Conservation (phyloP, 2,329 filamentous ascomycete genomes). For the Botrytis galanthina region DNA sequence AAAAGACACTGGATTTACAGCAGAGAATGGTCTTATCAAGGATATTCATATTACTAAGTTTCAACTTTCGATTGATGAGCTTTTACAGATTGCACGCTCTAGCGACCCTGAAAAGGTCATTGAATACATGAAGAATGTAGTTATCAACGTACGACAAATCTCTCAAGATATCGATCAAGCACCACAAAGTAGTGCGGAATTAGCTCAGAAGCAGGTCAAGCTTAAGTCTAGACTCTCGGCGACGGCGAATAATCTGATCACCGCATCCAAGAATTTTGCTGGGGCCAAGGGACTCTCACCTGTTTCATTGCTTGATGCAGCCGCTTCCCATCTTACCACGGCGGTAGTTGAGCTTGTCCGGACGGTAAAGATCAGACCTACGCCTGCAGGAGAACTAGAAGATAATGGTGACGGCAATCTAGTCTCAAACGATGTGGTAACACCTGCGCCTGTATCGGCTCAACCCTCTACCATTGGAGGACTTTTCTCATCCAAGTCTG, state of each 20-base stretch:
- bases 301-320: conserved; percentile 89
- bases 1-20: conserved; percentile 64
- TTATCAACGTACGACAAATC: conserved; percentile 78
- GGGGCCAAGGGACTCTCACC: conserved; percentile 80
- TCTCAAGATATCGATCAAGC: conserved; percentile 73
- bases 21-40: conserved; percentile 75
- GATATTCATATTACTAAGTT: conserved; percentile 94
- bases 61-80: conserved; percentile 89
- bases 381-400: conserved; percentile 72
- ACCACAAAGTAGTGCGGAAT: conserved; percentile 49
- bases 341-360: conserved; percentile 84
- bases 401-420: conserved; percentile 70
- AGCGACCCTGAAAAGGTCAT: conserved; percentile 74
- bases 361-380: conserved; percentile 77
- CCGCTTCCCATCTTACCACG: conserved; percentile 83
- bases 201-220: conserved; percentile 60
- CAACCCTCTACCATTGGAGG: neutral
- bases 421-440: conserved; percentile 62
- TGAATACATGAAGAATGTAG: conserved; percentile 82
- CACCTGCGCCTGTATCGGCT: neutral
- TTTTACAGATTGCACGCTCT: conserved; percentile 72
- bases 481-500: neutral
- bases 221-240: conserved; percentile 82
- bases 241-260: conserved; percentile 94
- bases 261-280: conserved; percentile 88